These are phyloP conservation scores for Chaetomiaceae sp. DNA, from an alignment of 2,329 filamentous ascomycete species.

Conservation along the genomic window DNA sequence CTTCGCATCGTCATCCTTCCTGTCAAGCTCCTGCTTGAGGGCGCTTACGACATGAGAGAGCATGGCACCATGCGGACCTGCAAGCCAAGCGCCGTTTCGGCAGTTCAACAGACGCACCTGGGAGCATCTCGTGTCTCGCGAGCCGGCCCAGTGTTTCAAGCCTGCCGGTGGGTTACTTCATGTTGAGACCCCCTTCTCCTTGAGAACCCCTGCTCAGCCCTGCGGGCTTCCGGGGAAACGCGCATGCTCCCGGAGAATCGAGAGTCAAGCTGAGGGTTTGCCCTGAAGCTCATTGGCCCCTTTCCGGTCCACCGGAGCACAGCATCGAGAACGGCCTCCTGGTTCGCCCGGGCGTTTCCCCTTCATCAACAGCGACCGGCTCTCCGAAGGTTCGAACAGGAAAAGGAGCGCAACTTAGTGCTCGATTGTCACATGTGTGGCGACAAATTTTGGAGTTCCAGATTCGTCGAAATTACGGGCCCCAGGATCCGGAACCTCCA, in stretches of 20 bases:
- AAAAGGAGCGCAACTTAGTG: too few relatives aligned
- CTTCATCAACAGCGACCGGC: background rate
- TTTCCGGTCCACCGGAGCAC: background rate
- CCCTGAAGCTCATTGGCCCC: conserved; percentile 1
- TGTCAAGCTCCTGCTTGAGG: too few relatives aligned
- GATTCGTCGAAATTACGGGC: too few relatives aligned
- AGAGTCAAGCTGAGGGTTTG: background rate
- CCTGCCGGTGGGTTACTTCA: background rate
- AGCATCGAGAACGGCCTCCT: background rate
- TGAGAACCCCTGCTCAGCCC: background rate
- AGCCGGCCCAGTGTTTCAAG: background rate
- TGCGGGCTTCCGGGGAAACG: background rate
- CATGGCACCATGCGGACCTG: too few relatives aligned
- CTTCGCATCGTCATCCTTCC: too few relatives aligned
- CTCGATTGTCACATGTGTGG: too few relatives aligned
- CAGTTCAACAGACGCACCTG: too few relatives aligned
- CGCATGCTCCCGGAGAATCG: conserved; percentile 3
- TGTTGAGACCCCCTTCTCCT: too few relatives aligned
- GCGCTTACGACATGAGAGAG: too few relatives aligned
- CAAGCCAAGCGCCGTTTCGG: too few relatives aligned
- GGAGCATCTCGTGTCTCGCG: background rate
- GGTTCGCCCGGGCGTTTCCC: background rate
- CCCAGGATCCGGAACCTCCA: too few relatives aligned
- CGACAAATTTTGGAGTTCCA: too few relatives aligned
- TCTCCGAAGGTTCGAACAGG: background rate